phyloP scores from a whole-genome alignment of 2,329 filamentous ascomycete genomes.

The Pezicula neosporulosa region DNA sequence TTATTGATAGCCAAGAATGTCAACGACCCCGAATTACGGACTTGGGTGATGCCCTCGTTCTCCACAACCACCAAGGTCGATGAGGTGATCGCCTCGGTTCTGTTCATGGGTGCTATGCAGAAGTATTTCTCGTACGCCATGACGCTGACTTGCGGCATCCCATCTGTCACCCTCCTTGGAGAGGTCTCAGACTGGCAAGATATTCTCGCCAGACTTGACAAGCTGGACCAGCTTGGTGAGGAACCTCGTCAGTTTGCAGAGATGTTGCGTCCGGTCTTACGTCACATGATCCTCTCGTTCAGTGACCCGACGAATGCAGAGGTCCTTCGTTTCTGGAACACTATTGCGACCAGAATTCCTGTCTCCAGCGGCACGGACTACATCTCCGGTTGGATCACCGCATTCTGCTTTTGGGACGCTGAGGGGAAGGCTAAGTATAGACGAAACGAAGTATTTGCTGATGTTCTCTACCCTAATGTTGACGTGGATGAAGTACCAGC shows the following conservation, averaged over 20 bases:
- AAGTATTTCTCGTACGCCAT: constrained; percentile 39
- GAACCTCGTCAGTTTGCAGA: constrained; percentile 25
- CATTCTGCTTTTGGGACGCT: background rate
- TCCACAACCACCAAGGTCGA: constrained; percentile 44
- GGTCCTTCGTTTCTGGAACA: constrained; percentile 25
- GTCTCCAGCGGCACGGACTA: background rate
- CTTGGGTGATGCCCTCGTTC: constrained; percentile 49
- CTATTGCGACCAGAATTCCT: background rate
- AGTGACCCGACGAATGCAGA: constrained; percentile 15
- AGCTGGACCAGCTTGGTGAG: constrained; percentile 26
- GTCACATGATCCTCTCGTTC: constrained; percentile 29
- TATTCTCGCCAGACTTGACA: constrained; percentile 27
- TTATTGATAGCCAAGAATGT: constrained; percentile 26
- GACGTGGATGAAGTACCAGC: background rate
- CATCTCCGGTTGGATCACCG: background rate
- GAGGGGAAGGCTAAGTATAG: background rate
- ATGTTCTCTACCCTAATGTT: background rate
- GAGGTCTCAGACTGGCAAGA: constrained; percentile 38
- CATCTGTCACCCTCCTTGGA: constrained; percentile 46
- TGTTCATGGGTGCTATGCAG: constrained; percentile 48
- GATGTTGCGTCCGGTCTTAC: constrained; percentile 29
- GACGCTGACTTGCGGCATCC: constrained; percentile 39
- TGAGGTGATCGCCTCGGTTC: constrained; percentile 34
- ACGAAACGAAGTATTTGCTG: background rate
- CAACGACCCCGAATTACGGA: constrained; percentile 32